Conservation (phyloP, 2,329 filamentous ascomycete species). For the Rachicladosporium sp. region DNA sequence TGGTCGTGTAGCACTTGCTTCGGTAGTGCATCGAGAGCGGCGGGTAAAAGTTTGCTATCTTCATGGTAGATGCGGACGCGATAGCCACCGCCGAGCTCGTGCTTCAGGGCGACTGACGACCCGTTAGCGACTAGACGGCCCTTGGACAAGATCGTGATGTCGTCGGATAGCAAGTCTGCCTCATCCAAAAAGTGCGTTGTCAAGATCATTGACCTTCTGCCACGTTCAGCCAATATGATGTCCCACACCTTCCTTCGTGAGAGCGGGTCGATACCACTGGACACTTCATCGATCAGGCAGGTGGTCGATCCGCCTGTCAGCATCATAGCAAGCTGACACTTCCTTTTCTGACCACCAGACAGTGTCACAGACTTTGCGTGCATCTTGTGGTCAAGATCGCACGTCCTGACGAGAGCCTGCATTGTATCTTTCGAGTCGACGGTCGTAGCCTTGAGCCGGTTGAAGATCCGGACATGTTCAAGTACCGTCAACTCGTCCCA, state of each 20-base stretch:
- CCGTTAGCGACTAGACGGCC: constrained; percentile 71
- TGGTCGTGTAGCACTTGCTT: constrained; percentile 52
- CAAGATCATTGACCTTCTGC: constrained; percentile 67
- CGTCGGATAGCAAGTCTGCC: constrained; percentile 77
- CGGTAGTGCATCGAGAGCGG: constrained; percentile 13
- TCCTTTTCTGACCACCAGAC: constrained; percentile 84
- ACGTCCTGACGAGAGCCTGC: constrained; percentile 49
- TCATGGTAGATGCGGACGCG: constrained; percentile 61
- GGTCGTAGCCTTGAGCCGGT: constrained; percentile 58
- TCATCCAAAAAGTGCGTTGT: constrained; percentile 94
- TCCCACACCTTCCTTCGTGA: constrained; percentile 88
- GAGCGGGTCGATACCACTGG: constrained; percentile 74
- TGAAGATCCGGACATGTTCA: constrained; percentile 77
- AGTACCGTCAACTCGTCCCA: constrained; percentile 81
- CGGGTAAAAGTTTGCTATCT: constrained; percentile 17
- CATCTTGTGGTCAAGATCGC: constrained; percentile 66
- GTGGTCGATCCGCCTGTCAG: constrained; percentile 78
- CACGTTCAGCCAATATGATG: constrained; percentile 75
- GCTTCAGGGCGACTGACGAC: constrained; percentile 75
- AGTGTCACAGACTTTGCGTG: constrained; percentile 62
- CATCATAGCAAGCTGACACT: constrained; percentile 90
- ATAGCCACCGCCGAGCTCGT: constrained; percentile 71
- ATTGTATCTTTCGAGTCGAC: constrained; percentile 52
- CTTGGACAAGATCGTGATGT: constrained; percentile 78
- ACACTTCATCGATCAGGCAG: constrained; percentile 86